Base-by-base conservation (phyloP, 1,284 basidiomycete genomes). In the Tilletia setariae region DNA sequence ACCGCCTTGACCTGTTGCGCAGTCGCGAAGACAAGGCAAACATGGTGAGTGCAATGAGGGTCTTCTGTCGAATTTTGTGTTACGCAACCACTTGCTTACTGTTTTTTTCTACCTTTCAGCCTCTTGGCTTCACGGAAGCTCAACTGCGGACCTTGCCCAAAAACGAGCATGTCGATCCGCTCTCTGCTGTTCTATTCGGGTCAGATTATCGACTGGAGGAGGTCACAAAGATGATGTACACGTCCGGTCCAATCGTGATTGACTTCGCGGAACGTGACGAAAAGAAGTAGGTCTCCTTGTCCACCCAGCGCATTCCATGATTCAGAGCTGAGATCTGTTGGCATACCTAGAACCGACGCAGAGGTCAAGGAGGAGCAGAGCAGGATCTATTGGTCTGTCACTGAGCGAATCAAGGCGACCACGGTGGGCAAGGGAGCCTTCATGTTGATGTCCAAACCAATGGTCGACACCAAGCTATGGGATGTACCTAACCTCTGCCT, bases 351-450 rank as follows among this genome's bases (percentile, higher is more conserved):
- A 25, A 21, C 66, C 63, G 19, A 66, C 0, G 69, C 74, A 19
- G 67, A 61, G 19, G 47, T 44, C 42, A 40, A 40, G n/a, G 23
- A 61, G 8, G 61, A 35, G 46, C 28, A 53, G 44, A 46, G 32
- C 49, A 63, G 35, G 32, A 69, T 47, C 49, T 32, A 46, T 46
- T 46, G 47, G 59, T 43, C 43, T 44, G 71, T 74, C 8, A 68
- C 69, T 2, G 76, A 79, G 62, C 77, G 80, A 16, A 79, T 75
- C 40, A 77, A 78, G 65, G 78, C 80, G 40, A 66, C 75, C 19
- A 67, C 74, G 11, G 42, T 76, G 0, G 80, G 80, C 2, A 72
- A 80, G 30, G 79, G 77, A 21, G 78, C 80, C 75, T 73, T 82
- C 44, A 71, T 72, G 63, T 69, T 81, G 68, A 70, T 76, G 16